Evolutionary conservation across 2,329 filamentous ascomycete genomes (phyloP).

Genomic region (Dendryphion nanum): DNA sequence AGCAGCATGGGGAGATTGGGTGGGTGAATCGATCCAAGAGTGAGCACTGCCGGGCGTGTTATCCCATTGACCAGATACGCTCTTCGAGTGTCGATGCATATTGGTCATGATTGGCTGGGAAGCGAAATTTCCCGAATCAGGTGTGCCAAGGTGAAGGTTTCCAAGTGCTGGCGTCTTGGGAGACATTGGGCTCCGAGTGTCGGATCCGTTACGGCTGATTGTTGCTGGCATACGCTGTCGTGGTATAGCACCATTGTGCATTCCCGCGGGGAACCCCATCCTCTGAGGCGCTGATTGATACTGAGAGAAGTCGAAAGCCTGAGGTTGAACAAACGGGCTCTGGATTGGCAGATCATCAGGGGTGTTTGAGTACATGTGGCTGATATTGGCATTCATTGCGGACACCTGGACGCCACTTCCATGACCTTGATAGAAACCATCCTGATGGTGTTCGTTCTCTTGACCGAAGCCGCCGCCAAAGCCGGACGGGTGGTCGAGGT

Average conservation of each 20-base stretch:
- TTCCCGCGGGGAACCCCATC: slow-evolving; percentile 39
- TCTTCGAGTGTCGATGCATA: slow-evolving; percentile 71
- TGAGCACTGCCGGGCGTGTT: slow-evolving; percentile 80
- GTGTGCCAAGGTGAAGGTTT: slow-evolving; percentile 67
- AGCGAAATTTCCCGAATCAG: slow-evolving; percentile 70
- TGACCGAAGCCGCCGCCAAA: slow-evolving; percentile 58
- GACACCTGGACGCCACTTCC: slow-evolving; percentile 44
- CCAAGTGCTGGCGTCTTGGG: slow-evolving; percentile 79
- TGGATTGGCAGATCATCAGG: slow-evolving; percentile 90
- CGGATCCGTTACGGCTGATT: slow-evolving; percentile 64
- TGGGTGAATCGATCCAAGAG: slow-evolving; percentile 85
- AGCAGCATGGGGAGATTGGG: slow-evolving; percentile 75
- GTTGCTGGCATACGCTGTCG: slow-evolving; percentile 36
- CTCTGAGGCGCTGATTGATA: slow-evolving; percentile 67
- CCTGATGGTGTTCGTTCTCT: slow-evolving; percentile 57
- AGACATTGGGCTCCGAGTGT: slow-evolving; percentile 76
- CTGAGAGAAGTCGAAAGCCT: slow-evolving; percentile 71
- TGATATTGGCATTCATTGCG: background rate
- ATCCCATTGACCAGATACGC: slow-evolving; percentile 85
- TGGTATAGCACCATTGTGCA: slow-evolving; percentile 30
- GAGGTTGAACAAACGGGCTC: slow-evolving; percentile 74
- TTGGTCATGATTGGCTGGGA: slow-evolving; percentile 75
- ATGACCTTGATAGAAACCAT: slow-evolving; percentile 47
- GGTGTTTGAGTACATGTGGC: slow-evolving; percentile 70
- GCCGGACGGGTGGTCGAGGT: slow-evolving; percentile 47